Base-by-base conservation (phyloP, 495 filamentous ascomycete species). In the Evansstolkia leycettana region DNA sequence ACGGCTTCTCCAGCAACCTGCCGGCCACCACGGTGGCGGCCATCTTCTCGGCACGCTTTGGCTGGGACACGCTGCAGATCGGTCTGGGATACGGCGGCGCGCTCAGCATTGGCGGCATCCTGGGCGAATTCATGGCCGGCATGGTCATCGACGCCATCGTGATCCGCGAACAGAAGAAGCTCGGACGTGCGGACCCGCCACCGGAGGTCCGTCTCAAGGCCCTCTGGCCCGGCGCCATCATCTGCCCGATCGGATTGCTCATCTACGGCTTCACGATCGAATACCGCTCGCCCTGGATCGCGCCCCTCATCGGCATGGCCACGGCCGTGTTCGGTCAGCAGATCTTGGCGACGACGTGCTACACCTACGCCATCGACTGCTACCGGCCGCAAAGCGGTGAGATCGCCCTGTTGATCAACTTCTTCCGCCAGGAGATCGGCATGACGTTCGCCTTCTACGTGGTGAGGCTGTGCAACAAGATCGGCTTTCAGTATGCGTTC, bases 301-400 rank as follows among this genome's bases (percentile, higher is more conserved):
- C 52, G 1, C 55, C 55, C 1, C 52, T 50, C 19, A 31, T 61
- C 11, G 55, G 57, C 15, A 50, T 47, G 7, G 52, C 48, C 1
- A 57, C 58, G 27, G 52, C 55, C 1, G 53, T 45, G 13, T 55
- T 57, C 30, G 57, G 55, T 1, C 56, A 55, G n/a, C 57, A 61
- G 27, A 49, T 58, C 28, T 39, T 58, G 8, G 53, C 54, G 0
- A 61, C 54, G 0, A 57, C 52, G 25, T 31, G 53, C 17, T 50
- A 48, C 1, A 49, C 57, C 0, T 58, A 51, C 35, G 53, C 46
- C 0, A 48, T 58, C 1, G 57, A 61, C 13, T 49, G 54, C 17
- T 47, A 58, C 23, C 45, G 37, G 24, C 46, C 54, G 9, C 24
- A 39, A 10, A 31, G 54, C 0, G 42, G 45, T 2, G 39, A 50